These are phyloP conservation scores for Apiospora malaysiana DNA, from an alignment of 2,329 filamentous ascomycete genomes.

Conservation along the genomic window DNA sequence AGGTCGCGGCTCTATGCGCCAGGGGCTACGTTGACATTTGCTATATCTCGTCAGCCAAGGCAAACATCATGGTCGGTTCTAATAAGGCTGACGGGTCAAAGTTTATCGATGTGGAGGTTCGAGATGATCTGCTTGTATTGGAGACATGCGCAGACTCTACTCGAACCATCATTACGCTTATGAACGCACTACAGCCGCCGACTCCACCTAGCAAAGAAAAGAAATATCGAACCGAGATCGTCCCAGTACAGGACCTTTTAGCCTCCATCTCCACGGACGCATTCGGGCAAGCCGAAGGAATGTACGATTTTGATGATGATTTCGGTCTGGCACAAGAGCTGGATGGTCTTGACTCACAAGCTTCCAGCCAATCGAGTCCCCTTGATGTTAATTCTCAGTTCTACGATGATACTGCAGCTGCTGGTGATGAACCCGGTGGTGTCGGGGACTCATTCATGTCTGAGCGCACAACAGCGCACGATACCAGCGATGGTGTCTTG, in stretches of 20 bases:
- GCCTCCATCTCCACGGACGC: slow-evolving; percentile 90
- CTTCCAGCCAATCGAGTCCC: slow-evolving; percentile 41
- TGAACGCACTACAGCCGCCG: slow-evolving; percentile 83
- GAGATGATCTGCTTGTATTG: slow-evolving; percentile 84
- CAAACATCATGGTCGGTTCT: slow-evolving; percentile 64
- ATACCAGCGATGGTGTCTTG: slow-evolving; percentile 53
- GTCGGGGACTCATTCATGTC: slow-evolving; percentile 45
- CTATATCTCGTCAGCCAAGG: slow-evolving; percentile 82
- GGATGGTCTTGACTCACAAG: slow-evolving; percentile 45
- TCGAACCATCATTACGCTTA: slow-evolving; percentile 81
- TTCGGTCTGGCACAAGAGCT: slow-evolving; percentile 60
- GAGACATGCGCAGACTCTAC: slow-evolving; percentile 98
- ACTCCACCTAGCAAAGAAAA: slow-evolving; percentile 80
- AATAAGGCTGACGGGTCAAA: slow-evolving; percentile 64
- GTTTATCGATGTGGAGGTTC: slow-evolving; percentile 78
- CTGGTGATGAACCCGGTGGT: slow-evolving; percentile 20
- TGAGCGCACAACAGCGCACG: slow-evolving; percentile 47
- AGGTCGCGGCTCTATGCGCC: slow-evolving; percentile 62
- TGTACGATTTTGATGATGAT: slow-evolving; percentile 68
- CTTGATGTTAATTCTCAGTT: slow-evolving; percentile 52
- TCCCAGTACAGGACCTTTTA: slow-evolving; percentile 86
- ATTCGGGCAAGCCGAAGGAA: slow-evolving; percentile 67
- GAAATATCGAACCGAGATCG: slow-evolving; percentile 86
- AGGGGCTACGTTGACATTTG: slow-evolving; percentile 86
- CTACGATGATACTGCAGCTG: slow-evolving; percentile 50